Evolutionary conservation across 2,329 filamentous ascomycete species (phyloP).

Genomic region (Fusarium sublunatum): DNA sequence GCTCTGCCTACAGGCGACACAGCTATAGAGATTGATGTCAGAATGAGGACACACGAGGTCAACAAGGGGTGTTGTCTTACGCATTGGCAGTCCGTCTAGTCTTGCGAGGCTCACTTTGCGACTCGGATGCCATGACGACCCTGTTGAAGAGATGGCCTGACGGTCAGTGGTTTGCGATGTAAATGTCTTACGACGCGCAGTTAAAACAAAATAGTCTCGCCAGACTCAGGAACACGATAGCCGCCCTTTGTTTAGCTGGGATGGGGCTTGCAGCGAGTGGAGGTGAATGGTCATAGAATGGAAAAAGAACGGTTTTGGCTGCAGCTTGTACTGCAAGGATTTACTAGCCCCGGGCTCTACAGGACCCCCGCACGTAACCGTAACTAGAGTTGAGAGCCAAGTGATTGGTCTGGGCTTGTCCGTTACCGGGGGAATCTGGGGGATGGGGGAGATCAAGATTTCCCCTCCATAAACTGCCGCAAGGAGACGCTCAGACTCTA

Average conservation of each 20-base stretch:
- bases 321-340: slow-evolving; percentile 13
- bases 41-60: background rate
- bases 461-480: slow-evolving; percentile 6
- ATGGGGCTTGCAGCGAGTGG: slow-evolving; percentile 4
- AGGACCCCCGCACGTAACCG: slow-evolving; percentile 9
- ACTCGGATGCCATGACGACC: slow-evolving; percentile 25
- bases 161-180: background rate
- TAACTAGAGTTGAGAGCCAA: background rate
- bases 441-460: background rate
- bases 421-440: slow-evolving; percentile 31
- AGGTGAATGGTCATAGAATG: slow-evolving; percentile 9
- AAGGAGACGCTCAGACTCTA: background rate
- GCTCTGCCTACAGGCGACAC: slow-evolving; percentile 49
- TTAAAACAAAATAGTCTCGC: background rate
- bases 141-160: background rate
- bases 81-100: slow-evolving; percentile 46
- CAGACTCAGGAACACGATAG: slow-evolving; percentile 8
- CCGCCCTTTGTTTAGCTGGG: background rate
- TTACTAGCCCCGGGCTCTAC: background rate
- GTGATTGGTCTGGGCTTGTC: slow-evolving; percentile 15
- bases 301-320: slow-evolving; percentile 14
- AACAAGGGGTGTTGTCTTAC: slow-evolving; percentile 18
- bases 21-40: slow-evolving; percentile 38
- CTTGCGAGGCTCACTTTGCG: slow-evolving; percentile 32
- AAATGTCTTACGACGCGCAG: slow-evolving; percentile 8